Evolutionary conservation across 2,329 filamentous ascomycete species (phyloP).

Genomic region (Botrytis squamosa): DNA sequence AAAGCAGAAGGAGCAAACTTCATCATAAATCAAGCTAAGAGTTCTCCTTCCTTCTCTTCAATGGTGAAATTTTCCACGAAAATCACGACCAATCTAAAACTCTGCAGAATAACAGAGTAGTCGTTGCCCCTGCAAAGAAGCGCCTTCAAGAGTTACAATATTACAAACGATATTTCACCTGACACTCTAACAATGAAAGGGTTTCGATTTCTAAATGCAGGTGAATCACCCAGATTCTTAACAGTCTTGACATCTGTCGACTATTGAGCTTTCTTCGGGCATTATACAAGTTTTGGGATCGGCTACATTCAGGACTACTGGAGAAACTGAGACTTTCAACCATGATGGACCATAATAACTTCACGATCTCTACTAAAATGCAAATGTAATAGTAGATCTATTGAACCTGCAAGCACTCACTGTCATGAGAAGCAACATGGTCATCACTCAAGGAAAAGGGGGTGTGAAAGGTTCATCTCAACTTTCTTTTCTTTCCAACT

Average conservation of each 20-base stretch:
- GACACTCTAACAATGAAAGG: too few relatives aligned
- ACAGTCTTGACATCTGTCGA: accelerated
- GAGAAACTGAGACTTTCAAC: neutral
- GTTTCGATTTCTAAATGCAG: too few relatives aligned
- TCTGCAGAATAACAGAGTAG: neutral
- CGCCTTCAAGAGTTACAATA: too few relatives aligned
- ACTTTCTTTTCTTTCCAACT: neutral
- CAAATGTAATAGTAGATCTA: neutral
- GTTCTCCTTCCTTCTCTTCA: neutral
- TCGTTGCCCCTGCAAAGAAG: neutral
- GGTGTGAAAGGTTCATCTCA: neutral
- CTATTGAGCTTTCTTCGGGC: too few relatives aligned
- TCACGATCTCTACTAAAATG: neutral
- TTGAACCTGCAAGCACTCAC: neutral
- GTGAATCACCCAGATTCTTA: too few relatives aligned
- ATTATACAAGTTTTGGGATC: too few relatives aligned
- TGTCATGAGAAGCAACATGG: neutral
- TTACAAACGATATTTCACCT: too few relatives aligned
- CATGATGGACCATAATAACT: neutral
- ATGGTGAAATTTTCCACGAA: accelerated
- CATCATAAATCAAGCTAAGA: neutral
- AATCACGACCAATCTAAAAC: neutral
- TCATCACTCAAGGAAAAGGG: neutral
- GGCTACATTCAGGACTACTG: neutral
- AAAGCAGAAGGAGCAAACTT: neutral